Evolutionary conservation across 495 filamentous ascomycete genomes (phyloP).

Genomic region (Chaetomium tenue): DNA sequence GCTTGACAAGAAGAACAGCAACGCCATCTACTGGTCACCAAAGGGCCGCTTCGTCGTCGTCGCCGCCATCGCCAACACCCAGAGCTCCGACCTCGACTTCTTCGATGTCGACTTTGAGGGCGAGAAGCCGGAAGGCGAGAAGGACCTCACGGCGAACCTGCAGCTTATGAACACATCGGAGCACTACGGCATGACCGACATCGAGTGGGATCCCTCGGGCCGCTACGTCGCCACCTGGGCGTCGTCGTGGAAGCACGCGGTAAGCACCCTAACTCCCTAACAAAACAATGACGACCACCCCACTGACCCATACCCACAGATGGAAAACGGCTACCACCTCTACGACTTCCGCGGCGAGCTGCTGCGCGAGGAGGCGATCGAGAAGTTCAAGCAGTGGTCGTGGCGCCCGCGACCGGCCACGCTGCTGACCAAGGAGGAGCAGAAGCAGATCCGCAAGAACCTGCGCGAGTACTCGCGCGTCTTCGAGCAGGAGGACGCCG

Average conservation of each 20-base stretch:
- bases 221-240: constrained; percentile 90
- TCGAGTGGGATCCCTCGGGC: constrained; percentile 96
- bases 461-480: constrained; percentile 90
- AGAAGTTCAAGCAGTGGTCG: constrained; percentile 94
- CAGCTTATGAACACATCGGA: constrained; percentile 88
- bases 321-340: constrained; percentile 98
- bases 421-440: constrained; percentile 87
- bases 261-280: constrained; percentile 49
- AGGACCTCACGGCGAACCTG: constrained; percentile 91
- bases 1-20: constrained; percentile 97
- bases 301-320: constrained; percentile 57
- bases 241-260: constrained; percentile 89
- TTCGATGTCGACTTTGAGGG: constrained; percentile 97
- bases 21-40: constrained; percentile 99
- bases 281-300: not conserved
- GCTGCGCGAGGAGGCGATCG: constrained; percentile 86
- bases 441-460: constrained; percentile 97
- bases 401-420: constrained; percentile 92
- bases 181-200: constrained; percentile 95
- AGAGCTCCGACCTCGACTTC: constrained; percentile 94
- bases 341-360: constrained; percentile 93
- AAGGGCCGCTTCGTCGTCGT: constrained; percentile 92
- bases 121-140: constrained; percentile 86
- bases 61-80: constrained; percentile 84
- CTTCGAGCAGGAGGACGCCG: constrained; percentile 93